Evolutionary conservation across 768 basidiomycete species (phyloP).

Genomic region (Calocera viscosa): DNA sequence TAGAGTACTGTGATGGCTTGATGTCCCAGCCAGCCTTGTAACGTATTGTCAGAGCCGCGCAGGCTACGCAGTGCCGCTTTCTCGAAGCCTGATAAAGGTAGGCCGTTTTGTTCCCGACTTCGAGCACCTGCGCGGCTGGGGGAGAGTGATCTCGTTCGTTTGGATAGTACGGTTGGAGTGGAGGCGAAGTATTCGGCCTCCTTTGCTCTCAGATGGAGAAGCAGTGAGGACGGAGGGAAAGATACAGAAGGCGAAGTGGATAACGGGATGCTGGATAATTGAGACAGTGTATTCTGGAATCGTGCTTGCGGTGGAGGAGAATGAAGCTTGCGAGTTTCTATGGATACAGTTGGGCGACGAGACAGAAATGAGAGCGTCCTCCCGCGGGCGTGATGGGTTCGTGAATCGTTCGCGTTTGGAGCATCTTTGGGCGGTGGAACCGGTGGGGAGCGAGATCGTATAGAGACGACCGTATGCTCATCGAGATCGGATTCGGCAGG

Average conservation of each 20-base stretch:
- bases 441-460: background rate
- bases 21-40: background rate
- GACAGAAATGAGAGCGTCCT: background rate
- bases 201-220: slow-evolving; percentile 40
- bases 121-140: background rate
- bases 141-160: background rate
- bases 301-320: background rate
- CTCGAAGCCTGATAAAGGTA: background rate
- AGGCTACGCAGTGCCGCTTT: background rate
- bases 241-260: slow-evolving; percentile 44
- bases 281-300: background rate
- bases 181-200: slow-evolving; percentile 28
- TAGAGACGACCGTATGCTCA: background rate
- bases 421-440: background rate
- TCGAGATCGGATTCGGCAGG: background rate
- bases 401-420: background rate
- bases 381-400: background rate
- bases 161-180: background rate
- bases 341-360: background rate
- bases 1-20: background rate
- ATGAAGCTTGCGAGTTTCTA: background rate
- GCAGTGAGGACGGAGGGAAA: slow-evolving; percentile 37
- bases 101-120: background rate
- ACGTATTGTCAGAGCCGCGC: background rate
- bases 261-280: slow-evolving; percentile 23